Base-by-base conservation (phyloP, 2,329 filamentous ascomycete species). In the Trichoderma hamatum region DNA sequence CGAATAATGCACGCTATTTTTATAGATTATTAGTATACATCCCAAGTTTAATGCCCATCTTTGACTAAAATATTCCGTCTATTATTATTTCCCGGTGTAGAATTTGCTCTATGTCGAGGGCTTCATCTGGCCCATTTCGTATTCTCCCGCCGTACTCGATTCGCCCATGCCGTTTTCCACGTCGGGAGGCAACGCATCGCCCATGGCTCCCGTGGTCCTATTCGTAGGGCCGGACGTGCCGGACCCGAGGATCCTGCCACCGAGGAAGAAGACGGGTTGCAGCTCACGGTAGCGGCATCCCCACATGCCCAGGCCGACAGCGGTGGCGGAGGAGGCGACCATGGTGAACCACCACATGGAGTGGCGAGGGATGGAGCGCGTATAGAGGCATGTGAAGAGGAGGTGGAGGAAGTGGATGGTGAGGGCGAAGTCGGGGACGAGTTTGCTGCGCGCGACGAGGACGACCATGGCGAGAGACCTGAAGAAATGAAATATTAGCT, bases 391-490 rank as follows among this genome's bases (percentile, higher is more conserved):
- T 32, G 92, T 92, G 75, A 93, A 80, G 75, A 96, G 72, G 65
- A 97, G 86, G 78, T 97, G 92, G 52, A 97, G 83, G 78, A 92
- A 87, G 82, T 97, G 93, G 21, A 97, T 87, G 2, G 95, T 97
- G 28, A 97, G 83, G 36, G 93, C 92, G 79, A 98, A 99, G 81
- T 99, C 96, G 73, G 93, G 93, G 62, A 98, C 92, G 70, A 98
- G 91, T 80, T 98, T 98, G 59, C 92, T 96, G 71, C 96, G 93
- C 24, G 91, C 90, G 73, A 99, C 89, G 69, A 98, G 84, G 66
- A 95, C 82, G 62, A 97, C 88, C 69, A 97, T 90, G 52, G 93
- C 92, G 69, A 96, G 88, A 52, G 93, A 89, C 77, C 95, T 98
- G 24, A 14, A 2, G 24, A 61, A 4, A 30, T 5, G 5, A 13